Base-by-base conservation (phyloP, 208 protist genomes). In the Strigomonas culicis region DNA sequence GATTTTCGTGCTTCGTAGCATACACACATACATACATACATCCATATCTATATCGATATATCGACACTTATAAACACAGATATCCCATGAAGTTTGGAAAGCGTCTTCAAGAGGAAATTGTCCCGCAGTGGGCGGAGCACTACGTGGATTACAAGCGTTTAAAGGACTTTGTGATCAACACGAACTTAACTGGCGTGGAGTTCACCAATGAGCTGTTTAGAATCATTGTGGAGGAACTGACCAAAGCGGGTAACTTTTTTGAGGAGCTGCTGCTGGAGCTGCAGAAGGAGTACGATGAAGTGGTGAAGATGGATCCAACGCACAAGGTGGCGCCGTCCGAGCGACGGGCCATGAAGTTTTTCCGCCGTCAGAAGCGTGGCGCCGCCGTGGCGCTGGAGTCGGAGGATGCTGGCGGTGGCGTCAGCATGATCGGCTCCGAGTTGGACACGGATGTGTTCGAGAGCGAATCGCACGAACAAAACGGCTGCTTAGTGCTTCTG, bases 71-170 rank as follows among this genome's bases (percentile, higher is more conserved):
- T 31, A 22, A 0, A 31, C 46, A 43, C 32, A 59, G n/a, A n/a
- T 31, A 43, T 31, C 28, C 28, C 27, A 94, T 96, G 90, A 96
- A 96, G 84, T 96, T 96, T 64, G 90, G 90, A 17, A 96, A 96
- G 73, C 90, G 90, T 32, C 44, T 96, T 57, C 72, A 81, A 51
- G 84, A 93, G 59, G 86, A 96, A 70, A 81, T 91, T 28, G 80
- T 94, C 43, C 77, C 78, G 24, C 74, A 96, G 62, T 96, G 90
- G 87, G 67, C 65, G n/a, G 80, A 83, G 19, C 86, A 76, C 65
- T 96, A 96, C 72, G 85, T 96, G 34, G 86, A 82, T 63, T 96
- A 96, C 70, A 93, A 96, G 73, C 75, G 74, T 0, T 75, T 96
- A 2, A 96, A 96, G 73, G 80, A 86, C 59, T 86, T 94, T 41